Conservation (phyloP, 441 rosid genomes). For the Sinapis alba region DNA sequence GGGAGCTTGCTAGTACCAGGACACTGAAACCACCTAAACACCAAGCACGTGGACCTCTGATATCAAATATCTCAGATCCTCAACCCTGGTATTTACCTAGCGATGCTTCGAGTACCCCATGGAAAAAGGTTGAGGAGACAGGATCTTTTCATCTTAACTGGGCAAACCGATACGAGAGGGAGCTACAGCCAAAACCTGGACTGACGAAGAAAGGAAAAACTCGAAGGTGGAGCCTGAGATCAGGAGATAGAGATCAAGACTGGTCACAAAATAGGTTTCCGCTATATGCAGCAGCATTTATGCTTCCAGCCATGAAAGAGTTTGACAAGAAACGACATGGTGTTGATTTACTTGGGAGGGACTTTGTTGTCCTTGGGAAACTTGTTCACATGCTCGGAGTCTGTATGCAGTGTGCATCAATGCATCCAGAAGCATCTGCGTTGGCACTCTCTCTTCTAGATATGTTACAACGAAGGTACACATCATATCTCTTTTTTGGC, state of each 20-base stretch:
- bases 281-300: constrained; percentile 87
- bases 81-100: constrained; percentile 97
- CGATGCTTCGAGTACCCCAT: constrained; percentile 69
- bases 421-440: constrained; percentile 97
- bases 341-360: constrained; percentile 92
- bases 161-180: constrained; percentile 88
- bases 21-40: constrained; percentile 61
- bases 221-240: constrained; percentile 74
- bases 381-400: constrained; percentile 93
- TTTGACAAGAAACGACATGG: constrained; percentile 95
- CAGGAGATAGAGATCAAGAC: constrained; percentile 53
- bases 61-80: constrained; percentile 75
- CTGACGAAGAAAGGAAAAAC: constrained; percentile 75
- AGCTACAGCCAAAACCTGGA: constrained; percentile 66
- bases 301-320: constrained; percentile 99
- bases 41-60: constrained; percentile 50
- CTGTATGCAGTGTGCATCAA: constrained; percentile 82
- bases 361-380: constrained; percentile 92
- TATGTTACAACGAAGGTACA: constrained; percentile 83
- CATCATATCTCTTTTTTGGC: neutral
- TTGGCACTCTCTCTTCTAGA: constrained; percentile 83
- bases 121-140: constrained; percentile 78
- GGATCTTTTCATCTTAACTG: constrained; percentile 69
- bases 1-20: constrained; percentile 82
- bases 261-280: constrained; percentile 85